phyloP scores from a whole-genome alignment of 345 rosid genomes.

The Boechera divaricarpa region DNA sequence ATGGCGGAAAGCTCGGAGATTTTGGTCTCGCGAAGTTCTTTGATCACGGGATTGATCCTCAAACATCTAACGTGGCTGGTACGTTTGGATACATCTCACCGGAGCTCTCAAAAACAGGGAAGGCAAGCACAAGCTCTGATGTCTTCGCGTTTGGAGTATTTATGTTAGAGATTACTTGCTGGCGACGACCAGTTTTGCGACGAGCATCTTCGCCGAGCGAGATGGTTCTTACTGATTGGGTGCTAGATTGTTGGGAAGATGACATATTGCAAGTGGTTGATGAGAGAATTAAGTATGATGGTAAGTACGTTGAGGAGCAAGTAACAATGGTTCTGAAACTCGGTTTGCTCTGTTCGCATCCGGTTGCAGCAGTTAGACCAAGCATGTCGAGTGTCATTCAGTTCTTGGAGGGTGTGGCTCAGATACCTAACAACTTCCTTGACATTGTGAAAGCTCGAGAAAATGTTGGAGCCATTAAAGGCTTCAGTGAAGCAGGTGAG shows the following conservation, averaged over 20 bases:
- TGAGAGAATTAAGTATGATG: constrained; percentile 18
- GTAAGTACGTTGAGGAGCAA: constrained; percentile 40
- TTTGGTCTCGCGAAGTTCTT: constrained; percentile 56
- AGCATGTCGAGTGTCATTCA: constrained; percentile 16
- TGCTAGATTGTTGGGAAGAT: constrained; percentile 34
- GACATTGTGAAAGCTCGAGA: constrained; percentile 27
- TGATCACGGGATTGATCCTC: constrained; percentile 51
- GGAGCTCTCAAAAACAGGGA: constrained; percentile 47
- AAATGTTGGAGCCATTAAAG: background rate
- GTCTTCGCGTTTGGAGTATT: constrained; percentile 51
- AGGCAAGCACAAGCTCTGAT: constrained; percentile 49
- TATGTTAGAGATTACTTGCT: constrained; percentile 52
- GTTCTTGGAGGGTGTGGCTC: constrained; percentile 10
- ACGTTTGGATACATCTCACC: constrained; percentile 58
- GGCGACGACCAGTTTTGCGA: constrained; percentile 50
- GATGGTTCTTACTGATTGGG: constrained; percentile 46
- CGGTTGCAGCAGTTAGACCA: constrained; percentile 45
- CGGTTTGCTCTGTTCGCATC: constrained; percentile 47
- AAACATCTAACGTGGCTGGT: constrained; percentile 53
- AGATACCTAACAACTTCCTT: constrained; percentile 2
- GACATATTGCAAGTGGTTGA: constrained; percentile 44
- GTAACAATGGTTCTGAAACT: constrained; percentile 47
- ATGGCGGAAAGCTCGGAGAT: constrained; percentile 54
- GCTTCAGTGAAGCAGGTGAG: background rate
- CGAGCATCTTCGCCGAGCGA: constrained; percentile 30